phyloP scores from a whole-genome alignment of 1,284 basidiomycete genomes.

The Rhodotorula sp. region DNA sequence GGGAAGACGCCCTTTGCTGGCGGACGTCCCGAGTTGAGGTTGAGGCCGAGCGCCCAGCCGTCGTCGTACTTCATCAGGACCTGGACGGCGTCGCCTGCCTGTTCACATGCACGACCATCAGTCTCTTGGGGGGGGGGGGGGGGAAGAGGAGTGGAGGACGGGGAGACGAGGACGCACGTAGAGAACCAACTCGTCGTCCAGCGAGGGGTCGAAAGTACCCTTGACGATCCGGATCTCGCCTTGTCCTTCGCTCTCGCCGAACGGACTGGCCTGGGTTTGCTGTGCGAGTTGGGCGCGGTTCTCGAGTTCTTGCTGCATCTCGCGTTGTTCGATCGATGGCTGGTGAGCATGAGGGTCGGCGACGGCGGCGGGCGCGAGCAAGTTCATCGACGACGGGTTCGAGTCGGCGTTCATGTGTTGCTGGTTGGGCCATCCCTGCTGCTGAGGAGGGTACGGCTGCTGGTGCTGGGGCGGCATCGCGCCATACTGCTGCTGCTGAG shows the following conservation, averaged over 20 bases:
- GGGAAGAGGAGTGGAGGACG: too few species aligned
- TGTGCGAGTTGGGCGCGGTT: neutral
- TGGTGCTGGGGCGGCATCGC: neutral
- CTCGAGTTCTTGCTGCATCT: conserved; percentile 32
- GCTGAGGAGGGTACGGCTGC: neutral
- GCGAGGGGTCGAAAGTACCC: conserved; percentile 43
- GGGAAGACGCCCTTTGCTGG: conserved; percentile 44
- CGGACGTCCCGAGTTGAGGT: conserved; percentile 25
- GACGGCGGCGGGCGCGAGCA: conserved; percentile 11
- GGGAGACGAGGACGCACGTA: conserved; percentile 20
- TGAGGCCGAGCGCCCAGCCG: conserved; percentile 44
- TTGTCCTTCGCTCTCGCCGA: conserved; percentile 42
- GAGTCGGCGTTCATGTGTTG: too few species aligned
- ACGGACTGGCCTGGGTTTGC: conserved; percentile 24
- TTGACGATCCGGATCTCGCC: conserved; percentile 42
- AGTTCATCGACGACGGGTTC: conserved; percentile 23
- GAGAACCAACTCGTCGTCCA: conserved; percentile 44
- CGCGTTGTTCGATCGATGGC: conserved; percentile 32
- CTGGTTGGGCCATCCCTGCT: neutral
- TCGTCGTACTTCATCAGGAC: conserved; percentile 45
- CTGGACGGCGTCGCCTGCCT: conserved; percentile 44
- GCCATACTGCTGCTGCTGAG: neutral
- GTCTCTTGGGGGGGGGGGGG: too few species aligned
- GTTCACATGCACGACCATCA: neutral
- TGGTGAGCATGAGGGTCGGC: conserved; percentile 8